Base-by-base conservation (phyloP, 441 rosid genomes). In the Syzygium malaccense region DNA sequence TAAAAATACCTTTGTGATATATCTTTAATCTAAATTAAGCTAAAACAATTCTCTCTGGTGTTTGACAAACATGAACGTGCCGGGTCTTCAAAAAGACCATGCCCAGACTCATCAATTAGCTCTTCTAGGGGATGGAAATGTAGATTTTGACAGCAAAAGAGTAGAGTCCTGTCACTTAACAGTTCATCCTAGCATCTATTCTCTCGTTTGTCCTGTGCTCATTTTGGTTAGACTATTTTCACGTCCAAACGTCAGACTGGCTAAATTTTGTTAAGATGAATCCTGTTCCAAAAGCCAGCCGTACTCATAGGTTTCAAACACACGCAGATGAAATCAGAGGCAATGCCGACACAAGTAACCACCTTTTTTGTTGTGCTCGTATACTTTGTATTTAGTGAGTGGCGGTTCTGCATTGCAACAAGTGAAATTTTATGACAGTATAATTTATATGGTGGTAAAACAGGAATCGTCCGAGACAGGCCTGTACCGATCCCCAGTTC, bases 401-500 rank as follows among this genome's bases (percentile, higher is more conserved):
- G 83, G 83, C n/a, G 51, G 12, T 23, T 75, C 83, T 23, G 83
- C 83, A 41, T 41, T 41, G 3, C 51, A 75, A n/a, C 83, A 41
- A 75, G 51, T 23, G n/a, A 41, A 41, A 75, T 23, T 41, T 18
- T 41, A 41, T 23, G 18, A 6, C 53, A 41, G 6, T 41, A 51
- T 41, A 23, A 75, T n/a, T 75, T 41, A 12, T n/a, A 23, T 75
- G 83, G 51, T 41, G 83, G 83, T 75, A 89, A 54, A n/a, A 54
- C 92, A 98, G 99, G 99, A 92, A 96, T 98, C 87, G 97, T 95
- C 58, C 91, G 99, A 71, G 93, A 93, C 68, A 95, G 99, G 90
- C 96, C 99, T 7, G 93, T 98, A 90, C 98, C 94, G 9, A 96
- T 98, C 89, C 99, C 99, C 7, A 98, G 99, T 18, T 95, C 98